Evolutionary conservation across 176 grass and related monocot genomes (phyloP).

Genomic region (Musa beccarii): DNA sequence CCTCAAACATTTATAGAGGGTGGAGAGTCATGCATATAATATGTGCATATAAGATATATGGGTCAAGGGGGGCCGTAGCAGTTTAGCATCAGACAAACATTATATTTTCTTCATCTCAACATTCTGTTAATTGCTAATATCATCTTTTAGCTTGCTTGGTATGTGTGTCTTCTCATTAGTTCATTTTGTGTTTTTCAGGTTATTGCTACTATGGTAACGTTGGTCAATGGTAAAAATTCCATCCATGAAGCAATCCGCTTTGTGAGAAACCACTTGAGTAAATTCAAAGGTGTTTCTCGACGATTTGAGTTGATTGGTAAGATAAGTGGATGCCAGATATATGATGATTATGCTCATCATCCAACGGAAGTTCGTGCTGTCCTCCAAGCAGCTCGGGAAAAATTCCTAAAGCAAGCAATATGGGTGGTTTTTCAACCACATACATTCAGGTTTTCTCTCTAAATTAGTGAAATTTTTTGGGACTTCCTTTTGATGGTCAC

Average conservation of each 20-base stretch:
- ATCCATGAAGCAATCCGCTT: neutral
- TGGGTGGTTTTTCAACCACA: conserved; percentile 17
- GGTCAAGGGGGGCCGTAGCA: too few relatives aligned
- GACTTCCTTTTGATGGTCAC: neutral
- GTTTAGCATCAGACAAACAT: too few relatives aligned
- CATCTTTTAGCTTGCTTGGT: too few relatives aligned
- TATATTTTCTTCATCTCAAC: too few relatives aligned
- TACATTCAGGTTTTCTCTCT: conserved; percentile 15
- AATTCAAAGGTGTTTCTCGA: conserved; percentile 13
- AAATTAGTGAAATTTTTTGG: neutral
- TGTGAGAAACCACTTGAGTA: conserved; percentile 8
- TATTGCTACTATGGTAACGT: conserved; percentile 2
- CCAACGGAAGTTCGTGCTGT: conserved; percentile 16
- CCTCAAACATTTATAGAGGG: too few relatives aligned
- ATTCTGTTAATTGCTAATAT: too few relatives aligned
- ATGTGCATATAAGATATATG: too few relatives aligned
- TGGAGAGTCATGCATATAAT: too few relatives aligned
- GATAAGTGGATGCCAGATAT: conserved; percentile 13
- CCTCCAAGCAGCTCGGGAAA: conserved; percentile 10
- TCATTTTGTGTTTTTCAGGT: conserved; percentile 5
- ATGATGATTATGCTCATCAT: conserved; percentile 25
- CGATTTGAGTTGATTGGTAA: conserved; percentile 18
- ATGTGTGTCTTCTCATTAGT: neutral
- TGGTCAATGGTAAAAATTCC: neutral
- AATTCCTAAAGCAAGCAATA: neutral